A percentile compares a stretch with the other conserved stretches of the same genome.
Conservation (phyloP, 805 yeast species). For the Zygoascus biomembranicola region DNA sequence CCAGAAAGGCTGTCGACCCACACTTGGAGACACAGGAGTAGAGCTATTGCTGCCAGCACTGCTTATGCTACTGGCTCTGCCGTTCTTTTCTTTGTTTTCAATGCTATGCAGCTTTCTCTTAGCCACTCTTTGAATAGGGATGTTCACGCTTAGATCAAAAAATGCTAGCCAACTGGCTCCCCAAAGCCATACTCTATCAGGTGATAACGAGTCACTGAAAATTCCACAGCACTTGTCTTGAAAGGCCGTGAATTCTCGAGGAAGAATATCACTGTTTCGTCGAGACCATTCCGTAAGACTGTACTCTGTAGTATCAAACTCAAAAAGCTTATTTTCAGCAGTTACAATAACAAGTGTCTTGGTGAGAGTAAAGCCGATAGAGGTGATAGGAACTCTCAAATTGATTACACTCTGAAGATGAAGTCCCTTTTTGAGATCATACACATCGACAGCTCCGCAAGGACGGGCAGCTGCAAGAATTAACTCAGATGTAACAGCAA, state of each 20-base stretch:
- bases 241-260: conserved; percentile 48
- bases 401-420: conserved; percentile 42
- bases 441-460: conserved; percentile 56
- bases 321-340: conserved; percentile 67
- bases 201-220: conserved; percentile 39
- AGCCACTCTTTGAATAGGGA: conserved; percentile 37
- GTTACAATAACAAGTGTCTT: conserved; percentile 56
- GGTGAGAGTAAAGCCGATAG: conserved; percentile 40
- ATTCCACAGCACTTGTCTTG: conserved; percentile 69
- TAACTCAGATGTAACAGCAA: conserved; percentile 42
- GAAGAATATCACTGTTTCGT: conserved; percentile 64
- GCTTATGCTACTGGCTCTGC: neutral
- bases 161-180: conserved; percentile 76
- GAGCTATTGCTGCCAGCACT: neutral
- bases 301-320: conserved; percentile 40
- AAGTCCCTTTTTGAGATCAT: conserved; percentile 23
- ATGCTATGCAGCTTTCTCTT: conserved; percentile 38
- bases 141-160: conserved; percentile 54
- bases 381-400: conserved; percentile 51
- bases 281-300: conserved; percentile 67
- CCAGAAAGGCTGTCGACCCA: conserved; percentile 47
- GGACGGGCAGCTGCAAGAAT: conserved; percentile 51
- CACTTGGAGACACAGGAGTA: conserved; percentile 4
- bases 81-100: conserved; percentile 5
- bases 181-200: conserved; percentile 67